A percentile compares a stretch with the other conserved stretches of the same genome.
Evolutionary conservation across 768 basidiomycete genomes (phyloP).

Genomic region (Naganishia antarctica): DNA sequence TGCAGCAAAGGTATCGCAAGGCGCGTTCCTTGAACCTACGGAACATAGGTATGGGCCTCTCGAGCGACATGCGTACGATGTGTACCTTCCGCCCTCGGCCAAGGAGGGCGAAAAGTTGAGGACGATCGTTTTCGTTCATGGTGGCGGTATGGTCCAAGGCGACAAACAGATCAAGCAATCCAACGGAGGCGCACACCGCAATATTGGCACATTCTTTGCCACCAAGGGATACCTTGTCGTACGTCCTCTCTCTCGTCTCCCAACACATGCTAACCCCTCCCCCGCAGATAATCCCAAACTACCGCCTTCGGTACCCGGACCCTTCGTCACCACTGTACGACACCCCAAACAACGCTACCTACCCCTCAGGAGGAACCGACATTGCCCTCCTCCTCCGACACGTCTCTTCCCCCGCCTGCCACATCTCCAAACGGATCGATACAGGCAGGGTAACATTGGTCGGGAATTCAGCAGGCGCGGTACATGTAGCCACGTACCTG

Average conservation of each 20-base stretch:
- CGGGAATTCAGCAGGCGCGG: slow-evolving; percentile 21
- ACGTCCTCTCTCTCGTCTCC: background rate
- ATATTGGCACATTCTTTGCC: slow-evolving; percentile 22
- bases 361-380: slow-evolving; percentile 23
- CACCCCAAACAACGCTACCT: slow-evolving; percentile 10
- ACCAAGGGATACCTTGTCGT: slow-evolving; percentile 10
- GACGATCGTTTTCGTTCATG: slow-evolving; percentile 23
- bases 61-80: slow-evolving; percentile 14
- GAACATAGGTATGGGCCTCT: background rate
- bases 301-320: slow-evolving; percentile 18
- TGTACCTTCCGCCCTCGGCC: slow-evolving; percentile 14
- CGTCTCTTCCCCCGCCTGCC: slow-evolving; percentile 8
- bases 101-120: background rate
- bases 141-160: slow-evolving; percentile 20
- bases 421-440: background rate
- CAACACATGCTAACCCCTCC: background rate
- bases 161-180: slow-evolving; percentile 11
- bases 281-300: slow-evolving; percentile 25
- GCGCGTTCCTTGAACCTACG: background rate
- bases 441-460: background rate
- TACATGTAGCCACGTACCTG: slow-evolving; percentile 22
- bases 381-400: slow-evolving; percentile 5
- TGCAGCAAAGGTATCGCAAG: background rate
- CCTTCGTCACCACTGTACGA: slow-evolving; percentile 1
- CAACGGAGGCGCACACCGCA: slow-evolving; percentile 14